Percentiles rank a stretch among this genome's conserved stretches.
phyloP scores from a whole-genome alignment of 2,329 filamentous ascomycete genomes.

The Rhynchosporium secalis region DNA sequence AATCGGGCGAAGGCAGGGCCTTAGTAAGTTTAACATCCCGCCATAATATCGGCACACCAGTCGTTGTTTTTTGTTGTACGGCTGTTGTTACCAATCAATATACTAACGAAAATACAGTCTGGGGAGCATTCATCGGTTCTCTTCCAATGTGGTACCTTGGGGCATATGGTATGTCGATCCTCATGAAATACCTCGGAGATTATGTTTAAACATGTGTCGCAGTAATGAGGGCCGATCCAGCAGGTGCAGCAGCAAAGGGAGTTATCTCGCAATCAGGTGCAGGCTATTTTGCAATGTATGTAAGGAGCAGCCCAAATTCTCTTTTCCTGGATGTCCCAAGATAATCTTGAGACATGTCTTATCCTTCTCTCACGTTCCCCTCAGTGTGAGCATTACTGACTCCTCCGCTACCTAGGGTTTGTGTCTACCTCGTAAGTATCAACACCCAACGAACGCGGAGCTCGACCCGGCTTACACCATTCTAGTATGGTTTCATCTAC shows the following conservation, averaged over 20 bases:
- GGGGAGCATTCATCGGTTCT: slow-evolving; percentile 44
- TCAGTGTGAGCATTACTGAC: too few relatives aligned
- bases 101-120: slow-evolving; percentile 28
- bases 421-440: slow-evolving; percentile 20
- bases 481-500: slow-evolving; percentile 43
- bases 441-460: neutral
- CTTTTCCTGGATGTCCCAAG: too few relatives aligned
- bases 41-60: too few relatives aligned
- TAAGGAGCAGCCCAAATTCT: too few relatives aligned
- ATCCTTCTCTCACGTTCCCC: too few relatives aligned
- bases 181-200: neutral
- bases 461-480: neutral
- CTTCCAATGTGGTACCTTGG: slow-evolving; percentile 47
- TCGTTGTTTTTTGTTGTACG: too few relatives aligned
- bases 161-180: slow-evolving; percentile 35
- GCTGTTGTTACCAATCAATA: neutral
- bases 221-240: slow-evolving; percentile 13
- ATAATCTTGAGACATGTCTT: too few relatives aligned
- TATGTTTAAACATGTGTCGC: neutral
- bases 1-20: slow-evolving; percentile 43
- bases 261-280: slow-evolving; percentile 10
- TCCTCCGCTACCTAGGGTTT: neutral
- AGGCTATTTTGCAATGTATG: slow-evolving; percentile 19
- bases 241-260: slow-evolving; percentile 44
- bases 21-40: slow-evolving; percentile 26